Base-by-base conservation (phyloP, 495 filamentous ascomycete species). In the Aspergillus nidulans region DNA sequence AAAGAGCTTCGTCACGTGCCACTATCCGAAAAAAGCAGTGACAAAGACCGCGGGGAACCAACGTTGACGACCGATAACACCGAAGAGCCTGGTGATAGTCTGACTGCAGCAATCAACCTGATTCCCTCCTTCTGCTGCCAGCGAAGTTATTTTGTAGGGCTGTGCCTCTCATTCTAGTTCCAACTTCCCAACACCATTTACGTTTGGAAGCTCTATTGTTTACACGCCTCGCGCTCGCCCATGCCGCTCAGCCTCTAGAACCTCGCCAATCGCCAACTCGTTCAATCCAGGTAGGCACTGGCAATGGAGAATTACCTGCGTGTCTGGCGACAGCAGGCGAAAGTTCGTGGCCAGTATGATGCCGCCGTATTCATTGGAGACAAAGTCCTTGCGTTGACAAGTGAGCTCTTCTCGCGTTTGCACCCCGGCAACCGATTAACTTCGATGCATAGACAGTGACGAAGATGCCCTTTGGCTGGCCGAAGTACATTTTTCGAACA, bases 301-400 rank as follows among this genome's bases (percentile, higher is more conserved):
- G 65, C 28, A 41, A 97, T 97, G 94, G 90, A 97, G 79, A 82
- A 84, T 51, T 96, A 91, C 62, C 81, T 99, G 47, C 85, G 90
- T 56, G 85, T 85, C 59, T 99, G 94, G 94, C 81, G 91, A 56
- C 88, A 95, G 71, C 90, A 97, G 76, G 90, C 91, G 54, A 70
- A 92, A 57, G 89, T 92, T 68, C 95, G 94, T 66, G 87, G 94
- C 52, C 92, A 99, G 64, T 89, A 95, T 70, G 92, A 97, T 44
- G 85, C 94, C 9, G 95, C 95, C 48, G 91, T 97, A 64, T 97
- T 91, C 65, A 90, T 97, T 61, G 92, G 89, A 20, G 94, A 99
- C 77, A 97, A 99, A 78, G 79, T 97, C 56, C 78, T 97, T 34
- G 92, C 92, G 47, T 79, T 97, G 63, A 97, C 92, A 30, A 87